A percentile compares a stretch with the other conserved stretches of the same genome.
These are phyloP conservation scores for Sordaria brevicollis DNA, from an alignment of 495 filamentous ascomycete species.

Conservation along the genomic window DNA sequence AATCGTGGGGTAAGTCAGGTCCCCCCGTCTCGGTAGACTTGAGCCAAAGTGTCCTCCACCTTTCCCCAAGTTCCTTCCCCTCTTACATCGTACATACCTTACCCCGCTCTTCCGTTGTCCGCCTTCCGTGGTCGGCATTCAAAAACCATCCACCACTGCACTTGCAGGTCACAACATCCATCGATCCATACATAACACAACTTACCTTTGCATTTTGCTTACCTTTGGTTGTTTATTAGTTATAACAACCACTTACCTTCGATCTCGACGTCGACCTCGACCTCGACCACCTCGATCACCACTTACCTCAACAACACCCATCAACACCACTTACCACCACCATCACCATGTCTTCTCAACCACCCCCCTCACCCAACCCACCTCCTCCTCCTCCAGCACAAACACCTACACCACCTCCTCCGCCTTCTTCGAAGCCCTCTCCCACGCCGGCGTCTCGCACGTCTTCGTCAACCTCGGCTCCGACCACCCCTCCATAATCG, in stretches of 20 bases:
- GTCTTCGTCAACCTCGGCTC: conserved; percentile 92
- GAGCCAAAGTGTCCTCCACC: background rate
- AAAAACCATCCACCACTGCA: background rate
- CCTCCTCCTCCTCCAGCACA: background rate
- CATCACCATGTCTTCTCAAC: background rate
- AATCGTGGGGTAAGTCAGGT: background rate
- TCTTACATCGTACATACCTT: too few species aligned
- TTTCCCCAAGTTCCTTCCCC: background rate
- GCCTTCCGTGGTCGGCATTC: too few species aligned
- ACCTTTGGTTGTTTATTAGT: too few species aligned
- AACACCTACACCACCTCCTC: conserved; percentile 43
- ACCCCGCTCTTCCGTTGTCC: background rate
- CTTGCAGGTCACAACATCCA: too few species aligned
- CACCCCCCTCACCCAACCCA: background rate
- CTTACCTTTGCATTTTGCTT: background rate
- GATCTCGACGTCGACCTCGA: background rate
- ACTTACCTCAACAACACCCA: background rate
- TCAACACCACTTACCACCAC: background rate
- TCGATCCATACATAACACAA: too few species aligned
- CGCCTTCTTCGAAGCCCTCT: conserved; percentile 92
- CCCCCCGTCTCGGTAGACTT: background rate
- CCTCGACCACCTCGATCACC: background rate
- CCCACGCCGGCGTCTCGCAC: conserved; percentile 82
- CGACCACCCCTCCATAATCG: conserved; percentile 87
- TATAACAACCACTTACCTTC: background rate